Evolutionary conservation across 2,329 filamentous ascomycete species (phyloP).

Genomic region (Venturia carpophila): DNA sequence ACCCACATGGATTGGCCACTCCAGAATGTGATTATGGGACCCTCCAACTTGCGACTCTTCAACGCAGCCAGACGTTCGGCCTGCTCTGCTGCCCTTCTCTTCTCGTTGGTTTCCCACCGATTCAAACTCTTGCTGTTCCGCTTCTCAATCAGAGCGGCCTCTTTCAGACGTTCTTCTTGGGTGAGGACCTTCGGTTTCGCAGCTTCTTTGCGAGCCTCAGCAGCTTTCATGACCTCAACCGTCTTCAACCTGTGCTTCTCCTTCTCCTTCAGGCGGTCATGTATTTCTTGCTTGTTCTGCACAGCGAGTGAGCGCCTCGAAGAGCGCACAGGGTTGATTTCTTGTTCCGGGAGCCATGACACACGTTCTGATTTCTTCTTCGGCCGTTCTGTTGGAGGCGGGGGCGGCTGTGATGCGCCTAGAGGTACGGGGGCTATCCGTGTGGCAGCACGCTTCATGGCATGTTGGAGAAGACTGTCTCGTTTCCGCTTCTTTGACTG

Average conservation of each 20-base stretch:
- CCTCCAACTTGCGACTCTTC: slow-evolving; percentile 77
- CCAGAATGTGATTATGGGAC: slow-evolving; percentile 86
- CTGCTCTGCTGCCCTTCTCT: slow-evolving; percentile 75
- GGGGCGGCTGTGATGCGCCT: slow-evolving; percentile 32
- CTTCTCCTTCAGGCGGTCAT: slow-evolving; percentile 66
- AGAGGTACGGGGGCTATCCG: slow-evolving; percentile 25
- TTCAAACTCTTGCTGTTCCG: slow-evolving; percentile 85
- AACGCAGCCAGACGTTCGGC: slow-evolving; percentile 77
- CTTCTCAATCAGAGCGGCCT: slow-evolving; percentile 76
- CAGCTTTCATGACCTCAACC: slow-evolving; percentile 54
- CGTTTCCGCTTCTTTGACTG: slow-evolving; percentile 72
- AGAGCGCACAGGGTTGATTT: slow-evolving; percentile 54
- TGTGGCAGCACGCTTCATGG: slow-evolving; percentile 29
- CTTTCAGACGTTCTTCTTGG: slow-evolving; percentile 73
- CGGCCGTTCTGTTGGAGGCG: slow-evolving; percentile 26
- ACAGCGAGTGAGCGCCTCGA: slow-evolving; percentile 57
- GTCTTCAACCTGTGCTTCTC: slow-evolving; percentile 64
- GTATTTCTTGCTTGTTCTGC: slow-evolving; percentile 48
- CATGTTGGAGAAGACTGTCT: slow-evolving; percentile 55
- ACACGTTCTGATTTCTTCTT: slow-evolving; percentile 61
- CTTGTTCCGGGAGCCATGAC: slow-evolving; percentile 58
- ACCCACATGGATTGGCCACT: slow-evolving; percentile 82
- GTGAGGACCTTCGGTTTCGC: slow-evolving; percentile 75
- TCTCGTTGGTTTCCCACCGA: slow-evolving; percentile 89
- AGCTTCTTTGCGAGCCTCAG: slow-evolving; percentile 57